Evolutionary conservation across 2,329 filamentous ascomycete genomes (phyloP), one percentile per base, ranked within the genome.

Genomic region (Colletotrichum sp.): DNA sequence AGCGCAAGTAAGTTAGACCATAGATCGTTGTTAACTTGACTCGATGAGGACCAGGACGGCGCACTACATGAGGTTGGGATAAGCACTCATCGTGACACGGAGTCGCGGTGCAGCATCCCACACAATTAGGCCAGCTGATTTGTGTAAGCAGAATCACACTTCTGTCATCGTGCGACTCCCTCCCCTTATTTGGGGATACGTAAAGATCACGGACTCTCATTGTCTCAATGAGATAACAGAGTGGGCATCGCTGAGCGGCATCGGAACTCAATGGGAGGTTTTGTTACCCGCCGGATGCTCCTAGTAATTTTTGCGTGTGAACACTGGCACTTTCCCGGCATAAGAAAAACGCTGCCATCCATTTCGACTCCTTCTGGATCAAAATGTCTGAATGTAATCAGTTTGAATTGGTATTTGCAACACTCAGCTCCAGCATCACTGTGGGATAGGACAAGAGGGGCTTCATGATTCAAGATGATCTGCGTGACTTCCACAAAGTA

Each of bases 121-220:
- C 39, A n/a, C 9, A 48, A 48, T 48, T 1, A 4, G 18, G 18
- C 5, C 5, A 12, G 39, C 0, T 48, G 39, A 12, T 48, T 48
- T n/a, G 18, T n/a, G 39, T 10, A 43, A 43, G 39, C 39, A n/a
- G 3, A n/a, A 10, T n/a, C 4, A n/a, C 39, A 3, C 39, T 48
- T 48, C 9, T n/a, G 0, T 48, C 39, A n/a, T 48, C 18, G 9
- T 3, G 18, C 18, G 39, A 48, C 18, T n/a, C 18, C 39, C 9
- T 7, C 18, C 18, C 4, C 39, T 1, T 0, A 48, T n/a, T 6
- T 43, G 1, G 9, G 18, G 39, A 48, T n/a, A 5, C 3, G 39
- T n/a, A 48, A 4, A 18, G 18, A n/a, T 4, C 18, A 12, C 9
- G 5, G 39, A n/a, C 39, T 18, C 39, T 48, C 39, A n/a, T 0